These are phyloP conservation scores for Fusarium pseudonygamai DNA, from an alignment of 2,329 filamentous ascomycete species.

Conservation along the genomic window DNA sequence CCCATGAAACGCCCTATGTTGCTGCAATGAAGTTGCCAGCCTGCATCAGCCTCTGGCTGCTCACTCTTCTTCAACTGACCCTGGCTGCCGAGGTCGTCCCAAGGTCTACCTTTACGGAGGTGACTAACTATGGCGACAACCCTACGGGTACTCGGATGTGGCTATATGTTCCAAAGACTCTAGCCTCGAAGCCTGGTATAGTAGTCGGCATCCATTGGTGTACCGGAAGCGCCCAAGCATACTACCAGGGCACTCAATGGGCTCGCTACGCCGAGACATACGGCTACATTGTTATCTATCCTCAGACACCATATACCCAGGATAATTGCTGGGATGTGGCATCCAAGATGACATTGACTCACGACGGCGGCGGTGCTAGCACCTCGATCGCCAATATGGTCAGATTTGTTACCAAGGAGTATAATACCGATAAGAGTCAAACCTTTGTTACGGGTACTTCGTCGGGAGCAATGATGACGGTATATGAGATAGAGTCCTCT, in stretches of 20 bases:
- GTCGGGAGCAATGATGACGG: conserved; percentile 41
- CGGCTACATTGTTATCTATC: conserved; percentile 65
- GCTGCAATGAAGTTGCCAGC: conserved; percentile 9
- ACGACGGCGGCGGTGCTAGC: conserved; percentile 61
- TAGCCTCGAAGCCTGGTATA: conserved; percentile 56
- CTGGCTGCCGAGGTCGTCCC: conserved; percentile 29
- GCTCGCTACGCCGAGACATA: conserved; percentile 61
- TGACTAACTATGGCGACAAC: conserved; percentile 30
- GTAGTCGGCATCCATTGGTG: conserved; percentile 68
- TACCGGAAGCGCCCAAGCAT: conserved; percentile 61
- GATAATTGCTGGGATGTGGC: conserved; percentile 69
- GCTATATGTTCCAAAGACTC: conserved; percentile 49
- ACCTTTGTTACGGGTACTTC: conserved; percentile 58
- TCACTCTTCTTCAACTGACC: background rate
- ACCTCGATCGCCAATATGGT: conserved; percentile 65
- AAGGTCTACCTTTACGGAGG: conserved; percentile 32
- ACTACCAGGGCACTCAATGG: conserved; percentile 62
- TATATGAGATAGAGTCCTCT: background rate
- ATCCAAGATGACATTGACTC: conserved; percentile 58
- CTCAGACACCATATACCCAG: conserved; percentile 48
- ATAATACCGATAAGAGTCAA: conserved; percentile 57
- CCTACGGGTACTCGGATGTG: conserved; percentile 34
- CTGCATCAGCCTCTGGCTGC: conserved; percentile 13
- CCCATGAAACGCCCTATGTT: background rate
- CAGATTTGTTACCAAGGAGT: conserved; percentile 57